These are phyloP conservation scores for Pelagophyceae sp. DNA, from an alignment of 352 stramenopile species.

Conservation along the genomic window DNA sequence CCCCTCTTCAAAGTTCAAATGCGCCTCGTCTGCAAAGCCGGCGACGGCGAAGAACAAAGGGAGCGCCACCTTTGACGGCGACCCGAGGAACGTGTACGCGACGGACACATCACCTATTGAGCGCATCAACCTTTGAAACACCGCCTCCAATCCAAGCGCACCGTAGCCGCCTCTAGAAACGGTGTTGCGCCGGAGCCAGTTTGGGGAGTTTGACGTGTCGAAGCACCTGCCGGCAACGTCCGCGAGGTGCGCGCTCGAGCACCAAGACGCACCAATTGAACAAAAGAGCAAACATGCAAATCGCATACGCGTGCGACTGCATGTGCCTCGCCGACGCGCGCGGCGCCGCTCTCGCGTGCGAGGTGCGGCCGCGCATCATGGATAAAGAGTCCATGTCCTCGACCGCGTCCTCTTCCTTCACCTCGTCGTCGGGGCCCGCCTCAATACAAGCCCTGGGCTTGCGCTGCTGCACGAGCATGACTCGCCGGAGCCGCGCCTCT, in stretches of 20 bases:
- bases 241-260: too few species aligned
- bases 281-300: background rate
- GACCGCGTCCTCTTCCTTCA: background rate
- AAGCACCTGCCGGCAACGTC: too few species aligned
- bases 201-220: background rate
- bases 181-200: too few species aligned
- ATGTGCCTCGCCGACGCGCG: background rate
- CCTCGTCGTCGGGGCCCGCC: background rate
- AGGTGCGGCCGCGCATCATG: background rate
- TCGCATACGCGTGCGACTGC: background rate
- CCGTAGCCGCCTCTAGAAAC: too few species aligned
- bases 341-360: too few species aligned
- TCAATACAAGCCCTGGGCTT: too few species aligned
- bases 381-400: background rate
- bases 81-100: background rate
- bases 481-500: background rate
- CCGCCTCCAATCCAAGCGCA: too few species aligned
- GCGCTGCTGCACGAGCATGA: background rate
- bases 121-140: background rate
- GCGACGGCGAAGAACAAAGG: background rate
- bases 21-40: background rate
- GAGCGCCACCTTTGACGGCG: background rate
- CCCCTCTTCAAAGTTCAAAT: background rate
- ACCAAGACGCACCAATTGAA: background rate
- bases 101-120: background rate